phyloP scores from a whole-genome alignment of 768 basidiomycete species.

The Solioccasus polychromus region DNA sequence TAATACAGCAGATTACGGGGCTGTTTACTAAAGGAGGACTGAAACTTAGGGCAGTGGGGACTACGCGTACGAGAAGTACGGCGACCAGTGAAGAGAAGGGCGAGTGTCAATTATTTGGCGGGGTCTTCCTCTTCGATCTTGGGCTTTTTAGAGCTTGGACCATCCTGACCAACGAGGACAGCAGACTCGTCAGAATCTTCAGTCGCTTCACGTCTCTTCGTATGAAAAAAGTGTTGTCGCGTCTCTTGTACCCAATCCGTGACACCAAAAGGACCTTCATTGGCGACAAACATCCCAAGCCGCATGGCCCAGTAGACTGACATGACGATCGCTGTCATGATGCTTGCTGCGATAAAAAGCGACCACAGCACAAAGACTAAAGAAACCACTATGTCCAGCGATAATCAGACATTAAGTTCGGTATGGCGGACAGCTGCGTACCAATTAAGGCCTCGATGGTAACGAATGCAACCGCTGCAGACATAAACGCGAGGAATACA shows the following conservation, averaged over 20 bases:
- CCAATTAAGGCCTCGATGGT: slow-evolving; percentile 29
- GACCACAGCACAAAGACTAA: slow-evolving; percentile 33
- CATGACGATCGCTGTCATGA: slow-evolving; percentile 31
- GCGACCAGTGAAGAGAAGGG: not conserved
- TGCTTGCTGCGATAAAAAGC: slow-evolving; percentile 32
- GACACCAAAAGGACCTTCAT: slow-evolving; percentile 31
- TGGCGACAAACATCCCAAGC: slow-evolving; percentile 34
- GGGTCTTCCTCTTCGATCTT: slow-evolving; percentile 21
- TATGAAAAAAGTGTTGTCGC: slow-evolving; percentile 17
- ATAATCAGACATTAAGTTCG: slow-evolving; percentile 1
- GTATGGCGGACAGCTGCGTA: slow-evolving; percentile 10
- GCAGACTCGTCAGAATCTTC: slow-evolving; percentile 26
- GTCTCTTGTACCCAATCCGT: slow-evolving; percentile 32
- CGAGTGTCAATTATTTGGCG: not conserved
- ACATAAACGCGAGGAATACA: slow-evolving; percentile 36
- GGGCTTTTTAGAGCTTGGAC: slow-evolving; percentile 15
- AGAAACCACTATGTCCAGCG: slow-evolving; percentile 28
- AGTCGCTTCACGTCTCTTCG: slow-evolving; percentile 14
- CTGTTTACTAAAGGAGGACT: not conserved
- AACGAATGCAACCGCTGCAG: slow-evolving; percentile 31
- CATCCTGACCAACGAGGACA: slow-evolving; percentile 21
- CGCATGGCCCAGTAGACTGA: slow-evolving; percentile 33
- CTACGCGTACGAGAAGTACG: not conserved
- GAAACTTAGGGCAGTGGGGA: not conserved
- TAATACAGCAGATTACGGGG: slow-evolving; percentile 12